phyloP scores from a whole-genome alignment of 164 flowering plant species.

The Sextonia rubra region DNA sequence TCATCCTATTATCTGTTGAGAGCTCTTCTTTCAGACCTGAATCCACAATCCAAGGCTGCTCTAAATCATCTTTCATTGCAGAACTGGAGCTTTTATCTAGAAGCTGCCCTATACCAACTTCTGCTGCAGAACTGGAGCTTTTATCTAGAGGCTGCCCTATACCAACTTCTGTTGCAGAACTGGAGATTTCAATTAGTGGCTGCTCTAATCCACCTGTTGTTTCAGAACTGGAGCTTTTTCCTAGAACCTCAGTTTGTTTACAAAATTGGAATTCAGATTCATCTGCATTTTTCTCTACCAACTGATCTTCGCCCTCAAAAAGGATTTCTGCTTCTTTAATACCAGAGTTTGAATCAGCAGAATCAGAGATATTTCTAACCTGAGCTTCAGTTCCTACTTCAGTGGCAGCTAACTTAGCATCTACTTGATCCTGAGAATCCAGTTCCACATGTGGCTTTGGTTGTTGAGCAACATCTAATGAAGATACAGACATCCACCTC shows the following conservation, averaged over 20 bases:
- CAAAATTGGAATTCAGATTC: conserved; percentile 30
- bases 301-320: conserved; percentile 39
- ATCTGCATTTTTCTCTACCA: conserved; percentile 35
- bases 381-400: conserved; percentile 19
- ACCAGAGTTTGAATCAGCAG: conserved; percentile 19
- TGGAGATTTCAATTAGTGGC: no score
- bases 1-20: conserved; percentile 6
- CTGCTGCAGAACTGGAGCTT: neutral
- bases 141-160: conserved; percentile 6
- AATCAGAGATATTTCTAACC: conserved; percentile 26
- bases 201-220: no score
- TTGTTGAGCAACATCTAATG: conserved; percentile 27
- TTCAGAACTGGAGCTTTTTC: no score
- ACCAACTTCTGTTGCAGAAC: no score
- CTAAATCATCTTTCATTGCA: conserved; percentile 20
- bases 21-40: conserved; percentile 15
- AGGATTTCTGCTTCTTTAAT: conserved; percentile 14
- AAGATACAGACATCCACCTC: conserved; percentile 82
- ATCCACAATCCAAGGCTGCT: conserved; percentile 7
- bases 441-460: conserved; percentile 18
- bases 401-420: conserved; percentile 13
- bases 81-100: conserved; percentile 8
- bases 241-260: conserved; percentile 13
- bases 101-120: conserved; percentile 1
- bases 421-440: conserved; percentile 24